phyloP scores from a whole-genome alignment of 78 protist genomes.

The Speleostelium caveatum region DNA sequence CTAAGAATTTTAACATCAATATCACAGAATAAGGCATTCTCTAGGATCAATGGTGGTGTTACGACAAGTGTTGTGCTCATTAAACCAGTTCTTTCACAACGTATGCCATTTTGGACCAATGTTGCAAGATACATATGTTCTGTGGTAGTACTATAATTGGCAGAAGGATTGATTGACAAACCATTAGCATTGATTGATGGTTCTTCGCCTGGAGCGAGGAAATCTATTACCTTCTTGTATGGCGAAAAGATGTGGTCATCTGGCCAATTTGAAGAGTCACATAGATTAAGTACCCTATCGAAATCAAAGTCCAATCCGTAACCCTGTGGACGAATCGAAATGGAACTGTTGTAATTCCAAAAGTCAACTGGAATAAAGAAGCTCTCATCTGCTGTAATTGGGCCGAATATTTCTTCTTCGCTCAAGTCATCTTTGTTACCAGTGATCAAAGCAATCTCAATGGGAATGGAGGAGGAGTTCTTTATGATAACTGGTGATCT shows the following conservation, averaged over 20 bases:
- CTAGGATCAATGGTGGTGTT: slow-evolving; percentile 63
- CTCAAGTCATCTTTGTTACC: not conserved
- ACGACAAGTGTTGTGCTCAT: slow-evolving; percentile 31
- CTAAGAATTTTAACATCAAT: slow-evolving; percentile 21
- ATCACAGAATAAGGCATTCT: slow-evolving; percentile 42
- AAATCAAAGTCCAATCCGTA: slow-evolving; percentile 13
- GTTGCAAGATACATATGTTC: slow-evolving; percentile 14
- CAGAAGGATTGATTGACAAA: not conserved
- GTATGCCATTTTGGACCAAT: slow-evolving; percentile 27
- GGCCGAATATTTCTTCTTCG: slow-evolving; percentile 21
- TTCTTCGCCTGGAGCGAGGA: not conserved
- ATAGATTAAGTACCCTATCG: slow-evolving; percentile 20
- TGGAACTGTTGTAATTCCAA: slow-evolving; percentile 31
- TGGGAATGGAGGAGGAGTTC: slow-evolving; percentile 35
- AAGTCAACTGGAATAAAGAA: slow-evolving; percentile 67
- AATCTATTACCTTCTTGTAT: not conserved
- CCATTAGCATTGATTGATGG: too few relatives aligned
- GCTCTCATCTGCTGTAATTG: slow-evolving; percentile 48
- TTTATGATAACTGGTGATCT: slow-evolving; percentile 62
- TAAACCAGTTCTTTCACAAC: slow-evolving; percentile 60
- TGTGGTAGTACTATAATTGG: not conserved
- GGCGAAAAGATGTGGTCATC: slow-evolving; percentile 19
- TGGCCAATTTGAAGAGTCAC: slow-evolving; percentile 52
- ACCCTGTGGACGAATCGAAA: slow-evolving; percentile 49
- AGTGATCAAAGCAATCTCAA: slow-evolving; percentile 12